These are phyloP conservation scores for Sicyos baderoa DNA, from an alignment of 306 rosid species.

Conservation along the genomic window DNA sequence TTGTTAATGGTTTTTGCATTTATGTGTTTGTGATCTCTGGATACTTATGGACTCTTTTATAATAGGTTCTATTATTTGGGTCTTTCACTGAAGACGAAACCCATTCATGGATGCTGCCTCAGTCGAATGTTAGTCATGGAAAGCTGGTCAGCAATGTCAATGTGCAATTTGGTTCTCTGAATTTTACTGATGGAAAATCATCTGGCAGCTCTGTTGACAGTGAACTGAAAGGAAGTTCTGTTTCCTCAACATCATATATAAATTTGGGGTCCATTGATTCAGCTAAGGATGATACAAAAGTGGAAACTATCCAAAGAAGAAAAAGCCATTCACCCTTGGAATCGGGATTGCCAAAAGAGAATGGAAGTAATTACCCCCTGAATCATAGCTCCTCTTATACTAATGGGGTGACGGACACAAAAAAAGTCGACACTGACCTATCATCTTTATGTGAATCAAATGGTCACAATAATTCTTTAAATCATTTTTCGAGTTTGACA, in stretches of 20 bases:
- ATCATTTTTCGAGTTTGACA: conserved; percentile 42
- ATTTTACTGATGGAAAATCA: conserved; percentile 27
- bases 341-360: conserved; percentile 32
- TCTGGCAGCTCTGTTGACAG: conserved; percentile 15
- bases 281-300: conserved; percentile 29
- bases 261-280: conserved; percentile 23
- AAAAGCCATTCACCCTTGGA: conserved; percentile 22
- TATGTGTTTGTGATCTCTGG: neutral
- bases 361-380: conserved; percentile 32
- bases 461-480: conserved; percentile 30
- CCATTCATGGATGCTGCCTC: conserved; percentile 39
- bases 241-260: conserved; percentile 25
- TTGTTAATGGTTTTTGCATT: neutral
- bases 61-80: conserved; percentile 63
- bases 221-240: conserved; percentile 28
- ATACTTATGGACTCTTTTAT: conserved; percentile 8
- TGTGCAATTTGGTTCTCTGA: conserved; percentile 63
- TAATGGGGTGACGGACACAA: conserved; percentile 29
- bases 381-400: conserved; percentile 16
- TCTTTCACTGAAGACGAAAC: conserved; percentile 92
- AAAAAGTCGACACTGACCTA: conserved; percentile 4
- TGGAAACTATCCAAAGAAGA: conserved; percentile 21
- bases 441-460: conserved; percentile 21
- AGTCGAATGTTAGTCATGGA: conserved; percentile 33
- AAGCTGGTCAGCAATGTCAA: conserved; percentile 42